Percentiles rank a stretch among this genome's conserved stretches.
Conservation (phyloP, 305 asterid genomes). For the Withania somnifera region DNA sequence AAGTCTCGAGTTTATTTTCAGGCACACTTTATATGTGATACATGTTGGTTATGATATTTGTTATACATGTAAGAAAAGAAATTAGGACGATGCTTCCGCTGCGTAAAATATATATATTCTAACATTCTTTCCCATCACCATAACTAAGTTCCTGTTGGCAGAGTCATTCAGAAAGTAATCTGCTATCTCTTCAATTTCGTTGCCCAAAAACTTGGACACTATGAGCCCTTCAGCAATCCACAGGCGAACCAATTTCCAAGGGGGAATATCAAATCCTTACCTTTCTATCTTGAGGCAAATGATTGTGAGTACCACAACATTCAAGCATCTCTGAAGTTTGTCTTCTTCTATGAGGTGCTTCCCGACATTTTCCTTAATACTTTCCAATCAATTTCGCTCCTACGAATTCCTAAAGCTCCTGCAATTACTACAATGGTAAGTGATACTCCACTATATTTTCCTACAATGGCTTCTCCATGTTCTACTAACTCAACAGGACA, state of each 20-base stretch:
- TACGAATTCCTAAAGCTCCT: slow-evolving; percentile 28
- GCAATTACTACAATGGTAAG: slow-evolving; percentile 54
- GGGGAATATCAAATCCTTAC: slow-evolving; percentile 41
- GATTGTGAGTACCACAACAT: slow-evolving; percentile 26
- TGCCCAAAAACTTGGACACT: slow-evolving; percentile 19
- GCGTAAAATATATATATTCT: no score
- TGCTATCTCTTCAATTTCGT: slow-evolving; percentile 34
- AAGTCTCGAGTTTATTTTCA: no score
- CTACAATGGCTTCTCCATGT: slow-evolving; percentile 24
- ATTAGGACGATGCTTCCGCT: no score
- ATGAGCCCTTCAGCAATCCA: slow-evolving; percentile 70
- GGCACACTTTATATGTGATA: no score
- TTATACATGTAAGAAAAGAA: no score
- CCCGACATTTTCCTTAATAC: slow-evolving; percentile 24
- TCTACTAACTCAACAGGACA: slow-evolving; percentile 27
- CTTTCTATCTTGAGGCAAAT: slow-evolving; percentile 34
- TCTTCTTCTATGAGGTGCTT: not conserved
- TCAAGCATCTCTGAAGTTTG: slow-evolving; percentile 7
- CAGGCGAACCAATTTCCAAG: slow-evolving; percentile 36
- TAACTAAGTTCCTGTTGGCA: slow-evolving; percentile 39
- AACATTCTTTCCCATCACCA: no score
- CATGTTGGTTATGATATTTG: no score
- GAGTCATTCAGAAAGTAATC: slow-evolving; percentile 44
- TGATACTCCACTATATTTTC: slow-evolving; percentile 32
- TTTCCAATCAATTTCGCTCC: not conserved